Conservation (phyloP, 345 rosid species). For the Rubroshorea leprosula region DNA sequence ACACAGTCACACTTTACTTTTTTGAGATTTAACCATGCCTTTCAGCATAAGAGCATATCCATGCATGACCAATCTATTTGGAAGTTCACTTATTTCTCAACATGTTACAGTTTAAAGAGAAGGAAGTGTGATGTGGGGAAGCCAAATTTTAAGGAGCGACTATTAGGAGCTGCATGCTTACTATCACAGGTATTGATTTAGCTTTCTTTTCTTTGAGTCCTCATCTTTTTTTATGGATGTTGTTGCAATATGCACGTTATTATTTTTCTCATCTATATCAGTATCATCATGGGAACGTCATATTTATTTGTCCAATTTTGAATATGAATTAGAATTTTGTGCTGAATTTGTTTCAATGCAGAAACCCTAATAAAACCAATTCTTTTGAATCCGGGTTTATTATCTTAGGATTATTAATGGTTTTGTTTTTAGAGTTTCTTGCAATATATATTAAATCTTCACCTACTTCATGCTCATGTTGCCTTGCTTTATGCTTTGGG, state of each 20-base stretch:
- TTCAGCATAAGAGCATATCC: neutral
- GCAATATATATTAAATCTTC: too few species aligned
- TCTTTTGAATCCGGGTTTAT: too few species aligned
- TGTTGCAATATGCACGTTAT: neutral
- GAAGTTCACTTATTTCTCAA: conserved; percentile 1
- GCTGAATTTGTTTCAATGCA: too few species aligned
- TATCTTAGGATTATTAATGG: too few species aligned
- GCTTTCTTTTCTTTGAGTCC: conserved; percentile 2
- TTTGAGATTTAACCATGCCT: neutral
- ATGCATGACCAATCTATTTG: neutral
- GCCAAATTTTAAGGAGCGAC: conserved; percentile 67
- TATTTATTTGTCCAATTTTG: too few species aligned
- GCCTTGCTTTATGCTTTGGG: too few species aligned
- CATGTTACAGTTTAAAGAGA: conserved; percentile 57
- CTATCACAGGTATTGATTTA: conserved; percentile 57
- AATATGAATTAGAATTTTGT: too few species aligned
- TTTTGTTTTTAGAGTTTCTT: too few species aligned
- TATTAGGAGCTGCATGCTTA: conserved; percentile 69
- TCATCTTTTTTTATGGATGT: too few species aligned
- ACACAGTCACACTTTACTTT: too few species aligned
- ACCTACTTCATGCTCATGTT: too few species aligned
- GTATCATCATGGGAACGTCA: neutral
- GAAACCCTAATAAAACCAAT: too few species aligned
- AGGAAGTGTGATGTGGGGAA: conserved; percentile 47
- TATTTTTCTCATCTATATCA: neutral